phyloP scores from a whole-genome alignment of 225 moss, liverwort and hornwort genomes.

The Takakia lepidozioides region DNA sequence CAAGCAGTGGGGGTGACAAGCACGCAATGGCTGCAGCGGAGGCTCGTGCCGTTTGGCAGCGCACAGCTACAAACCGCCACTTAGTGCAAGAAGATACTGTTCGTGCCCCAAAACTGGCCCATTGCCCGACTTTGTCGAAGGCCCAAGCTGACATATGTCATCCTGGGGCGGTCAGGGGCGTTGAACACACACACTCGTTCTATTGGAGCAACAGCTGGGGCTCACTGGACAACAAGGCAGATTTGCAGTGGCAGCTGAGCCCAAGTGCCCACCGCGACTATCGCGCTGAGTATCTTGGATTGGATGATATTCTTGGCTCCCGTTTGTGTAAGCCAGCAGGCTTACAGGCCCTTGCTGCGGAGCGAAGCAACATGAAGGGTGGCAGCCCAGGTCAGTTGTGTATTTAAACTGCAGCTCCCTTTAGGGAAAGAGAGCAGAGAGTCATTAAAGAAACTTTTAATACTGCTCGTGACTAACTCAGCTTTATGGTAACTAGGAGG shows the following conservation, averaged over 20 bases:
- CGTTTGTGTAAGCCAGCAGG: slow-evolving; percentile 63
- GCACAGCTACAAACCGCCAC: slow-evolving; percentile 54
- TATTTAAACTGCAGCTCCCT: too few relatives aligned
- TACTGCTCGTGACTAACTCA: too few relatives aligned
- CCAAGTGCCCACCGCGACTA: slow-evolving; percentile 51
- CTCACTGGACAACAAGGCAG: slow-evolving; percentile 60
- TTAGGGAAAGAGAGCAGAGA: too few relatives aligned
- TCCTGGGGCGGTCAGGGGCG: slow-evolving; percentile 16
- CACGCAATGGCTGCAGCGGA: slow-evolving; percentile 66
- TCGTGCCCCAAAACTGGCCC: slow-evolving; percentile 58
- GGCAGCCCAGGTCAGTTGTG: slow-evolving; percentile 32
- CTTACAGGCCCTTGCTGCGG: slow-evolving; percentile 68
- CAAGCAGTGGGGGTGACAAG: slow-evolving; percentile 26
- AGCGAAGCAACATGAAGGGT: slow-evolving; percentile 46
- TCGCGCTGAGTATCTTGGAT: slow-evolving; percentile 49
- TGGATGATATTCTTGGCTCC: slow-evolving; percentile 39
- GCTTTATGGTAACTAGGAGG: too few relatives aligned
- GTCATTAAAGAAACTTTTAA: too few relatives aligned
- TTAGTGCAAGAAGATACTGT: slow-evolving; percentile 61
- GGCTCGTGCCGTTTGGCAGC: slow-evolving; percentile 73
- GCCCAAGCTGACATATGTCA: slow-evolving; percentile 40
- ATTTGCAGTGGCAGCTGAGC: slow-evolving; percentile 47
- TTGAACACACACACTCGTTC: slow-evolving; percentile 37
- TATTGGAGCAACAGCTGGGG: slow-evolving; percentile 74
- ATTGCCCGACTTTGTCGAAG: slow-evolving; percentile 45